Conservation (phyloP, 2,329 filamentous ascomycete species). For the Stenocarpella maydis region DNA sequence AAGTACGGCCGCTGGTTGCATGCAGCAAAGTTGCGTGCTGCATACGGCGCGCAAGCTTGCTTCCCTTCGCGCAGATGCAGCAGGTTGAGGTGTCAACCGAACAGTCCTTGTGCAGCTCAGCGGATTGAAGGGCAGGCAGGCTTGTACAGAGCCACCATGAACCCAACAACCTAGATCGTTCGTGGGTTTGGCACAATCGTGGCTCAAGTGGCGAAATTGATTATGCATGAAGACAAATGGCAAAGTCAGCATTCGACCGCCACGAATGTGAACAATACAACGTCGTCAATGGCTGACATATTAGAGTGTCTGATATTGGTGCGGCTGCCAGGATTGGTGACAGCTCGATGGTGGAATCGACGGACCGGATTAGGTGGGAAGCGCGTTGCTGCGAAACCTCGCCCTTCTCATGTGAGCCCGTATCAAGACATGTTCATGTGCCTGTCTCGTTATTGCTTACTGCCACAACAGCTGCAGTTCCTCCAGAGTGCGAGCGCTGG, state of each 20-base stretch:
- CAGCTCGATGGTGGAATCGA: background rate
- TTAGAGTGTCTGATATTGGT: background rate
- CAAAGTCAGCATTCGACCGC: conserved; percentile 6
- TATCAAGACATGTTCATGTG: background rate
- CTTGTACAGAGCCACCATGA: background rate
- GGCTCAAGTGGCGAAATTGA: background rate
- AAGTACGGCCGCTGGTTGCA: conserved; percentile 11
- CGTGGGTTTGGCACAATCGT: background rate
- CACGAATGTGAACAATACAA: conserved; percentile 17
- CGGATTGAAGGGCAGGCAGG: background rate
- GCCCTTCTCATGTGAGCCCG: background rate
- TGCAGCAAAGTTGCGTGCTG: background rate
- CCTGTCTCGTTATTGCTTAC: background rate
- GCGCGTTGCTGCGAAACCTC: background rate
- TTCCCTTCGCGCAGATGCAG: background rate
- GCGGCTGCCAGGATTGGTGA: conserved; percentile 3
- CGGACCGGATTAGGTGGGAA: background rate
- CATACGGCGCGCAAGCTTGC: background rate
- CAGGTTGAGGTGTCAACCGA: background rate
- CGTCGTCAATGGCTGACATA: conserved; percentile 9
- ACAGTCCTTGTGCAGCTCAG: background rate
- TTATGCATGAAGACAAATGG: conserved; percentile 5
- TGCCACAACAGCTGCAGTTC: conserved; percentile 1
- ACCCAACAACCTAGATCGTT: background rate
- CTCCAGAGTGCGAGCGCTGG: background rate